Evolutionary conservation across 1,284 basidiomycete genomes (phyloP).

Genomic region (Cronartium ribicola): DNA sequence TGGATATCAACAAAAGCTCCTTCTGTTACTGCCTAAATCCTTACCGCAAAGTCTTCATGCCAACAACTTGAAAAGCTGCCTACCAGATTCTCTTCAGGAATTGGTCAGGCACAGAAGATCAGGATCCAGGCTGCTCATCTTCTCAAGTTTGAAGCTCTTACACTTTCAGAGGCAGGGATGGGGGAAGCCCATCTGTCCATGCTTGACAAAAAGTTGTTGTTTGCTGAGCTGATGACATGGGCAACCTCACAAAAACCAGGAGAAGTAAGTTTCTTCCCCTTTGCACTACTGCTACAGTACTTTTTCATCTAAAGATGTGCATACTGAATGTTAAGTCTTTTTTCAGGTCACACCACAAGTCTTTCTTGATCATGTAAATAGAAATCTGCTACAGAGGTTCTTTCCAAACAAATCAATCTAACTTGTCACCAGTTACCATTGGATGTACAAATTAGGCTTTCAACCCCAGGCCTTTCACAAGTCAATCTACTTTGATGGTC

Average conservation of each 20-base stretch:
- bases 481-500: constrained; percentile 20
- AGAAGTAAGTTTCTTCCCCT: not conserved
- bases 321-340: not conserved
- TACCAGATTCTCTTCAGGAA: not conserved
- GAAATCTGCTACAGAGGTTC: constrained; percentile 2
- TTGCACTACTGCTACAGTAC: not conserved
- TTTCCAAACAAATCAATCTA: not conserved
- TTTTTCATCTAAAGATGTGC: not conserved
- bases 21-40: constrained; percentile 5
- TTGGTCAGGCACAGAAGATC: constrained; percentile 10
- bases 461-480: not conserved
- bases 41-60: constrained; percentile 11
- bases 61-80: not conserved
- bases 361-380: not conserved
- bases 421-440: not conserved
- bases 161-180: not conserved
- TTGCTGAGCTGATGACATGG: not conserved
- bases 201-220: constrained; percentile 8
- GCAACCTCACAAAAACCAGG: constrained; percentile 10
- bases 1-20: constrained; percentile 8
- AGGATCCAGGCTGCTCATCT: constrained; percentile 12
- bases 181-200: constrained; percentile 6
- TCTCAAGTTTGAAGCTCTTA: not conserved
- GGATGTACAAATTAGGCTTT: not conserved
- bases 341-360: constrained; percentile 13